Evolutionary conservation across 2,329 filamentous ascomycete species (phyloP), one percentile per base, ranked within the genome.

Genomic region (Clarireedia paspali): DNA sequence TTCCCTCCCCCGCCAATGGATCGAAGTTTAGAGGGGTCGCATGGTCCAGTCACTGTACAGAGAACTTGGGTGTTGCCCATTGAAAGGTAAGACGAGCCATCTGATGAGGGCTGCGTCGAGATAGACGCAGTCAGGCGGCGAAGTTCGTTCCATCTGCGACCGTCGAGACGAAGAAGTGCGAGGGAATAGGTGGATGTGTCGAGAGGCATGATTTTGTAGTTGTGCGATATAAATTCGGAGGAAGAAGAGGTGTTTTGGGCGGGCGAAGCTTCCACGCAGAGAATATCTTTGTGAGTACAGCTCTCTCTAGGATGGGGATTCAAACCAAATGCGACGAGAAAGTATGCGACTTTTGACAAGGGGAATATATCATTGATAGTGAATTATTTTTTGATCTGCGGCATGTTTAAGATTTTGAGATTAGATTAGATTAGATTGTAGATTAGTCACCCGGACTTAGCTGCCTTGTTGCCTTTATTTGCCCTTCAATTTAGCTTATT

Each of bases 61-160:
- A 97, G 89, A 64, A 99, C 87, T 70, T 96, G 94, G 23, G 94
- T 99, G 74, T 97, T 95, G 66, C 94, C 94, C 86, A 95, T 95
- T 70, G 96, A 90, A 57, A 97, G 83, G 73, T 96, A 96, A 59
- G 87, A 89, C 46, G 89, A 95, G 38, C 94, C 94, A 66, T 97
- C 94, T 55, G 91, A 91, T 50, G 91, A 87, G 59, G 91, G 87
- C 72, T 96, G 94, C 1, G 91, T 96, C 60, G 87, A 88, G 68
- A 99, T 91, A 73, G 95, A 89, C 48, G 88, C 92, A 68, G 90
- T 84, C 50, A 96, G 81, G 6, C 89, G 85, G 27, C 94, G 90
- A 40, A 99, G 82, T 72, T 99, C 94, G 75, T 99, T 97, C 94
- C 94, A 99, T 65, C 94, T 85, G 59, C 94, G 85, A 59, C 88